phyloP scores from a whole-genome alignment of 495 filamentous ascomycete genomes.

The Pyrenula massariospora region DNA sequence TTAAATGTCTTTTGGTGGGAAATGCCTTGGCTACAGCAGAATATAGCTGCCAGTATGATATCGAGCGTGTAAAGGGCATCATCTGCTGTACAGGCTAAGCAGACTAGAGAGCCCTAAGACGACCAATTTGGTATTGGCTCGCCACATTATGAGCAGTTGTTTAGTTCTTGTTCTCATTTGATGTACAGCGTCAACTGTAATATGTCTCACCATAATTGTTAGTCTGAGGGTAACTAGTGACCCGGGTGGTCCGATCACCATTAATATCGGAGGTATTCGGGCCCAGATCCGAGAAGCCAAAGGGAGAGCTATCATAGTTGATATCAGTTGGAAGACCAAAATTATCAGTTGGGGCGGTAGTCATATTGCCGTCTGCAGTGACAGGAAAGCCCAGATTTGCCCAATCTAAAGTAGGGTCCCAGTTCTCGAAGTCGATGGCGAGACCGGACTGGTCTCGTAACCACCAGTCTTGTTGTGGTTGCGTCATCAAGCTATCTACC shows the following conservation, averaged over 20 bases:
- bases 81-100: too few relatives aligned
- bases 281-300: not conserved
- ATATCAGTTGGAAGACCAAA: not conserved
- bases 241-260: not conserved
- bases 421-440: slow-evolving; percentile 34
- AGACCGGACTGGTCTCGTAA: slow-evolving; percentile 33
- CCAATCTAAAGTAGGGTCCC: slow-evolving; percentile 13
- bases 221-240: not conserved
- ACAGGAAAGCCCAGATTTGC: not conserved
- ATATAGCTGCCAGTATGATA: too few relatives aligned
- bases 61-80: too few relatives aligned
- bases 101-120: too few relatives aligned
- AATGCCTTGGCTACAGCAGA: too few relatives aligned
- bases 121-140: too few relatives aligned
- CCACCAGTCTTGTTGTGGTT: slow-evolving; percentile 51
- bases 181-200: not conserved
- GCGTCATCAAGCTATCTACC: slow-evolving; percentile 31
- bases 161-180: not conserved
- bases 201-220: not conserved
- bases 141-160: too few relatives aligned
- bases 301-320: not conserved
- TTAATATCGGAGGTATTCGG: not conserved
- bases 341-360: not conserved
- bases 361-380: not conserved
- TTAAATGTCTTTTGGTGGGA: too few relatives aligned